Evolutionary conservation across 2,329 filamentous ascomycete species (phyloP).

Genomic region (Alternaria ethzedia): DNA sequence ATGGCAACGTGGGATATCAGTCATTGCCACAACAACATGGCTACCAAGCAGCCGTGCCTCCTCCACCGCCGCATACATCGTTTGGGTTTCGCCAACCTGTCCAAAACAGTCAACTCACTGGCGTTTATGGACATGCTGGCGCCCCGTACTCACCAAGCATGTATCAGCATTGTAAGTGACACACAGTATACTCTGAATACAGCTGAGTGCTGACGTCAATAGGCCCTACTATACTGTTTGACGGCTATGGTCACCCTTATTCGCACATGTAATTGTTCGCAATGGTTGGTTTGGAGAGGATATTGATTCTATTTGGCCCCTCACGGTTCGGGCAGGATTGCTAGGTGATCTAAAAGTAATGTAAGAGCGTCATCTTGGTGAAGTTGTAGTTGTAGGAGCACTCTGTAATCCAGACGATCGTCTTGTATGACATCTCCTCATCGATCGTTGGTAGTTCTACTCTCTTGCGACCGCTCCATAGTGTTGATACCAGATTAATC

Average conservation of each 20-base stretch:
- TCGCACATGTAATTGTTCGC: neutral
- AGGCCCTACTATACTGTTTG: neutral
- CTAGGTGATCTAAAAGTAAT: neutral
- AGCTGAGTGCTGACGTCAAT: neutral
- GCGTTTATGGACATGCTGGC: neutral
- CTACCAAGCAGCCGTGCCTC: neutral
- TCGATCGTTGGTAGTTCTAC: neutral
- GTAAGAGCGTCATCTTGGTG: neutral
- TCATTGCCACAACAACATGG: neutral
- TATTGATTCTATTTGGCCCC: neutral
- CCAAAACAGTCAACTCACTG: neutral
- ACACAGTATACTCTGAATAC: neutral
- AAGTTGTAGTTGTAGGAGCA: neutral
- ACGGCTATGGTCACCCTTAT: neutral
- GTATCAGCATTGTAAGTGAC: neutral
- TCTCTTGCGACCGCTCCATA: neutral
- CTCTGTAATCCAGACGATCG: neutral
- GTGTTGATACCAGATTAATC: too few relatives aligned
- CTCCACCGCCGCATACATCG: neutral
- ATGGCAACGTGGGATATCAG: neutral
- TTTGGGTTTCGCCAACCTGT: neutral
- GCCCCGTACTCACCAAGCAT: neutral
- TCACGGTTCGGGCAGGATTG: neutral
- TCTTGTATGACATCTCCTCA: neutral
- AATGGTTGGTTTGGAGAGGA: neutral